These are phyloP conservation scores for Phytophthora citrophthora DNA, from an alignment of 352 stramenopile species.

Conservation along the genomic window DNA sequence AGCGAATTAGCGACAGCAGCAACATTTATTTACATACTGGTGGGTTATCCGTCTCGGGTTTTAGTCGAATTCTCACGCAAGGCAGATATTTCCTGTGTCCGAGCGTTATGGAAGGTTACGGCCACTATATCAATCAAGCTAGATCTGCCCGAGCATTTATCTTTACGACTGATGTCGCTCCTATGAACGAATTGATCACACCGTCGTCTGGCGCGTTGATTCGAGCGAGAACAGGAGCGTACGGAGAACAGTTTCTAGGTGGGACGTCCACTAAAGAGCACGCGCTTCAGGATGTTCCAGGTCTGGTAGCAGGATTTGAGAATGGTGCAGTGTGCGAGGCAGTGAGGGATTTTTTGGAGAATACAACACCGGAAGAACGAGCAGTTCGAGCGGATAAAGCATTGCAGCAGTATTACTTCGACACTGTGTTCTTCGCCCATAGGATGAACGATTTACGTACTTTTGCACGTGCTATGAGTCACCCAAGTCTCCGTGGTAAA, in stretches of 20 bases:
- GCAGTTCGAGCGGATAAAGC: constrained; percentile 12
- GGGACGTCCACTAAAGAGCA: constrained; percentile 30
- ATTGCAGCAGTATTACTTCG: constrained; percentile 55
- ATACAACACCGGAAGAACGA: constrained; percentile 18
- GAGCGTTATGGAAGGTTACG: constrained; percentile 56
- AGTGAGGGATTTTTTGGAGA: constrained; percentile 42
- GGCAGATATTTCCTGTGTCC: constrained; percentile 51
- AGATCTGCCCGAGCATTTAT: constrained; percentile 46
- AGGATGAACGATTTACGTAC: constrained; percentile 54
- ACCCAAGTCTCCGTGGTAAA: constrained; percentile 24
- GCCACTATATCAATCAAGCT: constrained; percentile 71
- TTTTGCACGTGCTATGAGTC: constrained; percentile 35
- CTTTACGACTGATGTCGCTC: constrained; percentile 49
- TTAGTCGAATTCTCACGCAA: constrained; percentile 44
- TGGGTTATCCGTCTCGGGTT: constrained; percentile 26
- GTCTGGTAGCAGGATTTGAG: constrained; percentile 48
- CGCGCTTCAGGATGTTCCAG: constrained; percentile 44
- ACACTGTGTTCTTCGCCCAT: constrained; percentile 65
- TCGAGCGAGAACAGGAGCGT: constrained; percentile 12
- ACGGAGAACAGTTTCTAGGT: constrained; percentile 51
- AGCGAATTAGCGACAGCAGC: constrained; percentile 8
- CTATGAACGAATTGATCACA: constrained; percentile 65
- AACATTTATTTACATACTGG: constrained; percentile 14
- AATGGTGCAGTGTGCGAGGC: constrained; percentile 44
- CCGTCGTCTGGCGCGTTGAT: constrained; percentile 48